A percentile compares a stretch with the other conserved stretches of the same genome.
These are phyloP conservation scores for Cladosporium sp. DNA, from an alignment of 2,329 filamentous ascomycete genomes.

Conservation along the genomic window DNA sequence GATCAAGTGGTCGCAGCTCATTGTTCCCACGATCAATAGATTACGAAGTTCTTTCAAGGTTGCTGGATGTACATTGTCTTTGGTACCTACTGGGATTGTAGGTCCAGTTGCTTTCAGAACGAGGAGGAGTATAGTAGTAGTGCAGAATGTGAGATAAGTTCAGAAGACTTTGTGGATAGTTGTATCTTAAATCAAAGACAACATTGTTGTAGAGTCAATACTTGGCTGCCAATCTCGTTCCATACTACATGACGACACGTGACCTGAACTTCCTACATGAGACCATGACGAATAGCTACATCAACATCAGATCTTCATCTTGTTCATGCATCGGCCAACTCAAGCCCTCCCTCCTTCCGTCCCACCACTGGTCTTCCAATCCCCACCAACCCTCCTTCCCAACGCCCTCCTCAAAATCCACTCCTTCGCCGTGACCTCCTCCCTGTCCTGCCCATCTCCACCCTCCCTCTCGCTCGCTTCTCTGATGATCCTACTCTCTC, in stretches of 20 bases:
- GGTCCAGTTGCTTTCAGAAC: background rate
- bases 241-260: too few relatives aligned
- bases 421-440: slow-evolving; percentile 31
- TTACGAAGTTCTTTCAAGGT: slow-evolving; percentile 6
- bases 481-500: slow-evolving; percentile 29
- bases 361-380: slow-evolving; percentile 32
- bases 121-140: background rate
- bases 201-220: background rate
- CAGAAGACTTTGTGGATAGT: slow-evolving; percentile 5
- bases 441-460: slow-evolving; percentile 22
- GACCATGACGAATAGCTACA: too few relatives aligned
- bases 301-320: too few relatives aligned
- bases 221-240: background rate
- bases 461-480: slow-evolving; percentile 19
- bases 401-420: slow-evolving; percentile 41
- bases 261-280: background rate
- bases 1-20: background rate
- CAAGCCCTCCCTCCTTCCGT: slow-evolving; percentile 27
- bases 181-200: slow-evolving; percentile 4
- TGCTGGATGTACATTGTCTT: background rate
- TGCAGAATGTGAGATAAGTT: slow-evolving; percentile 11
- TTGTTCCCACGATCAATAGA: background rate
- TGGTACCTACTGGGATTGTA: background rate
- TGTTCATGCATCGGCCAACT: background rate
- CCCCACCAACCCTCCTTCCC: slow-evolving; percentile 31